phyloP scores from a whole-genome alignment of 768 basidiomycete species.

The Tremella mesenterica region DNA sequence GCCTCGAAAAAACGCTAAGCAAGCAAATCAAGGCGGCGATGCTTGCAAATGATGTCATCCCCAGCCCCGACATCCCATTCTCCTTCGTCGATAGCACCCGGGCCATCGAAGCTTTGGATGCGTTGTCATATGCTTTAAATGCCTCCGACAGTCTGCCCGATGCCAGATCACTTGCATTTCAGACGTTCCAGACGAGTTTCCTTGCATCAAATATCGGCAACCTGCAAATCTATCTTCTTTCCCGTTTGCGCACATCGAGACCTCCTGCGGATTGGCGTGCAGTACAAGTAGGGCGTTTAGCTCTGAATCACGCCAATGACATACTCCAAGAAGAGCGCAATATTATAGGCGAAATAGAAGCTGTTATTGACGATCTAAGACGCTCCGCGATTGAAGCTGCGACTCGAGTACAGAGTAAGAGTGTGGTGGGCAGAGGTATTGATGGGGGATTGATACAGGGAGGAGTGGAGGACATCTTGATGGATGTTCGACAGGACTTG shows the following conservation, averaged over 20 bases:
- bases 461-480: slow-evolving; percentile 20
- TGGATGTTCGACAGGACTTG: slow-evolving; percentile 2
- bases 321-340: too few relatives aligned
- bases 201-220: slow-evolving; percentile 7
- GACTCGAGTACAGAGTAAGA: slow-evolving; percentile 16
- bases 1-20: slow-evolving; percentile 5
- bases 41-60: neutral
- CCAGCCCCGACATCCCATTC: neutral
- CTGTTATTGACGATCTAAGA: too few relatives aligned
- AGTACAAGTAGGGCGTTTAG: too few relatives aligned
- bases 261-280: too few relatives aligned
- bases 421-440: slow-evolving; percentile 18
- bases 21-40: slow-evolving; percentile 3
- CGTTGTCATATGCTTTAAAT: slow-evolving; percentile 4
- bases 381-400: too few relatives aligned
- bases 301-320: too few relatives aligned
- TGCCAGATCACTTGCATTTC: slow-evolving; percentile 3
- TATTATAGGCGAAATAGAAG: too few relatives aligned
- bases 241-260: too few relatives aligned
- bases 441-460: slow-evolving; percentile 20
- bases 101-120: slow-evolving; percentile 17
- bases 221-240: slow-evolving; percentile 1
- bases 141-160: slow-evolving; percentile 1
- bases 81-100: slow-evolving; percentile 15
- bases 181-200: slow-evolving; percentile 4